Conservation (phyloP, 2,329 filamentous ascomycete genomes). For the Alternaria rosae region DNA sequence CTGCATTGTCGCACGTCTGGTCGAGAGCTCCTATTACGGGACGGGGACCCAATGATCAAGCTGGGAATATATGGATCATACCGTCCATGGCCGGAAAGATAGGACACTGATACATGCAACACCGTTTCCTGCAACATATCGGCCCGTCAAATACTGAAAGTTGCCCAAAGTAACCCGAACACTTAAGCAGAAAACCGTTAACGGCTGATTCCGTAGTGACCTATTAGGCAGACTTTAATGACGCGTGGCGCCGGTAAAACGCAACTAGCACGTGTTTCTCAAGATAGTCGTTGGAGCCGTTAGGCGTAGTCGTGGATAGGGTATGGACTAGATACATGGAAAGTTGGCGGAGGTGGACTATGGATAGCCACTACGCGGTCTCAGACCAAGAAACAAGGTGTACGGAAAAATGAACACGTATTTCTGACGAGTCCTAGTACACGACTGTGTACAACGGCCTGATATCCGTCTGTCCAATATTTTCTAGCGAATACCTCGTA, state of each 20-base stretch:
- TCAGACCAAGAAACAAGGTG: not conserved
- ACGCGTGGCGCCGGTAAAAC: not conserved
- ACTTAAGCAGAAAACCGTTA: not conserved
- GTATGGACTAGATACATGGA: not conserved
- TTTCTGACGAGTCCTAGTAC: not conserved
- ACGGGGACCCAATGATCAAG: not conserved
- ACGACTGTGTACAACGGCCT: not conserved
- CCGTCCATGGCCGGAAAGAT: not conserved
- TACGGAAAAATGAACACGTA: not conserved
- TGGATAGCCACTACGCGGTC: not conserved
- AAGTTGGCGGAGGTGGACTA: not conserved
- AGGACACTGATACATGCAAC: not conserved
- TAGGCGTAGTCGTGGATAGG: not conserved
- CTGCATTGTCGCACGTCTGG: not conserved
- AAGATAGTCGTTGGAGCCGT: not conserved
- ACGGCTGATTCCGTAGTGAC: not conserved
- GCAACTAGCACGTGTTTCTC: not conserved
- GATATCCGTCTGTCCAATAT: not conserved
- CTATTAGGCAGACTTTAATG: not conserved
- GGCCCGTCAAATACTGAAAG: not conserved
- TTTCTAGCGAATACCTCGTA: not conserved
- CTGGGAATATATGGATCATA: not conserved
- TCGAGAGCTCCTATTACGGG: not conserved
- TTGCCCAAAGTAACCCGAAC: not conserved
- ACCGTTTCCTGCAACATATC: not conserved